Evolutionary conservation across 306 rosid genomes (phyloP).

Genomic region (Pyrus communis): DNA sequence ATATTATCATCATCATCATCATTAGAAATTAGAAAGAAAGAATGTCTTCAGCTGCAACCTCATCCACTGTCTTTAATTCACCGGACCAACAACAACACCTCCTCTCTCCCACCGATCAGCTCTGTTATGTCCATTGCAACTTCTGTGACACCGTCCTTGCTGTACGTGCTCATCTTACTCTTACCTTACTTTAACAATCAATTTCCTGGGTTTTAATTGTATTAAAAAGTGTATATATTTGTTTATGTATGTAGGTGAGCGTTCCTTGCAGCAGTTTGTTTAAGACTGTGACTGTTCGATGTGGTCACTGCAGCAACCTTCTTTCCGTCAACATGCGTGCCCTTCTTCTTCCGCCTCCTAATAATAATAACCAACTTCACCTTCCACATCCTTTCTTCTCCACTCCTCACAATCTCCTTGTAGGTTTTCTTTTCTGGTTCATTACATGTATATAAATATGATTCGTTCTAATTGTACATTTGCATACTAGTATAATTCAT

Average conservation of each 20-base stretch:
- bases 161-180: constrained; percentile 21
- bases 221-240: neutral
- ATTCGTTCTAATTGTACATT: neutral
- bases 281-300: constrained; percentile 90
- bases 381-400: constrained; percentile 52
- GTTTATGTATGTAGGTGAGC: constrained; percentile 51
- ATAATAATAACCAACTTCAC: constrained; percentile 50
- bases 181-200: neutral
- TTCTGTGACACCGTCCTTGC: constrained; percentile 95
- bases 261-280: constrained; percentile 81
- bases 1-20: neutral
- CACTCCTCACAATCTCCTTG: constrained; percentile 65
- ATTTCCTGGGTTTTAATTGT: neutral
- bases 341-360: constrained; percentile 48
- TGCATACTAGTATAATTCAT: neutral
- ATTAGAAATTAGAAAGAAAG: neutral
- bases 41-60: constrained; percentile 11
- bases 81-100: constrained; percentile 45
- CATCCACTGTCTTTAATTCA: constrained; percentile 55
- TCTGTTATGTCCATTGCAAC: constrained; percentile 94
- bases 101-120: constrained; percentile 85
- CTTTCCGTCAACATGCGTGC: constrained; percentile 79
- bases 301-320: constrained; percentile 96
- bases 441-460: neutral
- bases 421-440: neutral